Evolutionary conservation across 2,329 filamentous ascomycete species (phyloP).

Genomic region (Daldinia sp.): DNA sequence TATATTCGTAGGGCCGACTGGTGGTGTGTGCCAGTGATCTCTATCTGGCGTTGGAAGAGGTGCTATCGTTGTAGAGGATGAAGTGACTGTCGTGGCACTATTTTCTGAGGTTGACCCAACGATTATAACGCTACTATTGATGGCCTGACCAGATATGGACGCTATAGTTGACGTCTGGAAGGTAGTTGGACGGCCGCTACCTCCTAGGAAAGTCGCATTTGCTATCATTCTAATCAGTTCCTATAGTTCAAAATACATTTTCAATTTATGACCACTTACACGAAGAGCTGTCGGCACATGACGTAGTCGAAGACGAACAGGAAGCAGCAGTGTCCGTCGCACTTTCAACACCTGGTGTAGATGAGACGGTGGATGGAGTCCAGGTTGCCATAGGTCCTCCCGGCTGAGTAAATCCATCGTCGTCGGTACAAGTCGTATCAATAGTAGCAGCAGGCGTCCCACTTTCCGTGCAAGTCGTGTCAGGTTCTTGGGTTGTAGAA

Average conservation of each 20-base stretch:
- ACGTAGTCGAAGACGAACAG: slow-evolving; percentile 10
- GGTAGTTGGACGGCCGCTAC: slow-evolving; percentile 34
- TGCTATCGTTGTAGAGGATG: background rate
- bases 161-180: slow-evolving; percentile 41
- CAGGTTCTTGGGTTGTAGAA: slow-evolving; percentile 18
- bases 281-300: slow-evolving; percentile 23
- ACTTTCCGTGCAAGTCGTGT: slow-evolving; percentile 36
- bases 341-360: slow-evolving; percentile 10
- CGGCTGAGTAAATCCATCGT: slow-evolving; percentile 28
- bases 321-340: slow-evolving; percentile 1
- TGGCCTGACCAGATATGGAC: slow-evolving; percentile 18
- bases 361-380: slow-evolving; percentile 13
- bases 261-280: slow-evolving; percentile 27
- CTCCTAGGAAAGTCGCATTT: slow-evolving; percentile 28
- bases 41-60: slow-evolving; percentile 25
- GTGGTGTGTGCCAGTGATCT: slow-evolving; percentile 30
- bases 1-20: slow-evolving; percentile 10
- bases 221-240: slow-evolving; percentile 28
- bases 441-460: slow-evolving; percentile 20
- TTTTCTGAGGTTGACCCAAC: background rate
- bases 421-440: slow-evolving; percentile 37
- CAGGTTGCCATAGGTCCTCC: slow-evolving; percentile 19
- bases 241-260: background rate
- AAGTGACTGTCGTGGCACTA: background rate
- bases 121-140: slow-evolving; percentile 16